phyloP scores from a whole-genome alignment of 495 filamentous ascomycete genomes.

The Penicillium salamii region DNA sequence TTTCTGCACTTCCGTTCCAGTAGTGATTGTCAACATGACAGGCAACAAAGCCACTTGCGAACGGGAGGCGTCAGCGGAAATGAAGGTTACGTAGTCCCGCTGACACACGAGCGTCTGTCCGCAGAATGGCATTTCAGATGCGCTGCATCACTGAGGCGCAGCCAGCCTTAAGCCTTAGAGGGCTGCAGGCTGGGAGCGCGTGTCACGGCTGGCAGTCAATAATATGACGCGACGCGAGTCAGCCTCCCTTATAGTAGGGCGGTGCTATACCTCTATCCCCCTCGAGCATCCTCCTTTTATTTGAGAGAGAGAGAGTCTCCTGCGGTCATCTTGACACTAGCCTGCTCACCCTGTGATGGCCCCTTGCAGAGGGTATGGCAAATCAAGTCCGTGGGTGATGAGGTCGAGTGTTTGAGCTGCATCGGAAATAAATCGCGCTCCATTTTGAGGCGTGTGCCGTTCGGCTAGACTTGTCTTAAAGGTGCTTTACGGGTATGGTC shows the following conservation, averaged over 20 bases:
- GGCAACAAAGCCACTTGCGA: background rate
- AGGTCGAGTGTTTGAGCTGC: constrained; percentile 7
- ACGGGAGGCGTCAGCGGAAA: background rate
- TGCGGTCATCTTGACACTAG: constrained; percentile 10
- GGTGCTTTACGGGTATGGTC: too few species aligned
- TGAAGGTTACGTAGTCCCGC: background rate
- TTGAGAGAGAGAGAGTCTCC: constrained; percentile 7
- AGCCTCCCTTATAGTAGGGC: background rate
- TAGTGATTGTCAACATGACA: constrained; percentile 9
- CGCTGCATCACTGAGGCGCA: constrained; percentile 4
- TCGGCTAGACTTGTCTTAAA: constrained; percentile 11
- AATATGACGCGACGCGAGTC: background rate
- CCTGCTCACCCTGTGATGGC: background rate
- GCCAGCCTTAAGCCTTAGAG: constrained; percentile 40
- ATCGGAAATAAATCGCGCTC: constrained; percentile 9
- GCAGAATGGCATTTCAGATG: background rate
- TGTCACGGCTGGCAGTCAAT: constrained; percentile 2
- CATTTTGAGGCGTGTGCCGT: constrained; percentile 12
- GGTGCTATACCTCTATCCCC: background rate
- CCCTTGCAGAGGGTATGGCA: constrained; percentile 13
- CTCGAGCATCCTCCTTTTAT: background rate
- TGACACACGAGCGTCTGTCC: background rate
- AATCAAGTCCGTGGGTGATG: constrained; percentile 8
- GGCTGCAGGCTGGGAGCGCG: constrained; percentile 32
- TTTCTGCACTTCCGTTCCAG: constrained; percentile 9